A percentile compares a stretch with the other conserved stretches of the same genome.
These are phyloP conservation scores for Phaseolus coccineus DNA, from an alignment of 331 rosid species.

Conservation along the genomic window DNA sequence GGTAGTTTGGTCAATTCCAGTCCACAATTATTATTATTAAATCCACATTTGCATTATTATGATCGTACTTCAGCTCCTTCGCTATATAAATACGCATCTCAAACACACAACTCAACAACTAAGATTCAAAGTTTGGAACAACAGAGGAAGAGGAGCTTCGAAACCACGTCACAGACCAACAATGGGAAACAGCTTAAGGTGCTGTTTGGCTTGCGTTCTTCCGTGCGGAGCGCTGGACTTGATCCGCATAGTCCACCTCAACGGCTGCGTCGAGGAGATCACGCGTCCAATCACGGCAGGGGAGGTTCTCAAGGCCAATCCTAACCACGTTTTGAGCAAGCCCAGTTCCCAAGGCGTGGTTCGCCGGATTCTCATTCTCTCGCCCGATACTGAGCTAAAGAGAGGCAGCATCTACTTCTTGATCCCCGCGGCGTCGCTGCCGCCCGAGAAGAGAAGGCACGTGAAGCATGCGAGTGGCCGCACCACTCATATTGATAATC, in stretches of 20 bases:
- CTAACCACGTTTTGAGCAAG: conserved; percentile 85
- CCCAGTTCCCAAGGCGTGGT: conserved; percentile 80
- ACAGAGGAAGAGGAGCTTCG: neutral
- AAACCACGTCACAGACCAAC: neutral
- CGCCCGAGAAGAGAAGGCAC: conserved; percentile 60
- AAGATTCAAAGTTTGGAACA: conserved; percentile 31
- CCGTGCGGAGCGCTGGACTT: conserved; percentile 90
- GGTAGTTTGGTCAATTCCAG: conserved; percentile 52
- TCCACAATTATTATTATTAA: conserved; percentile 33
- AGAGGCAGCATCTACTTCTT: conserved; percentile 88
- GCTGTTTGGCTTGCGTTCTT: conserved; percentile 95
- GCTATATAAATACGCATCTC: conserved; percentile 43
- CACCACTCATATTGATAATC: neutral
- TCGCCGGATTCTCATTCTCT: conserved; percentile 74
- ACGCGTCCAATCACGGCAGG: conserved; percentile 80
- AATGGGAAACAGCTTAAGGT: conserved; percentile 93
- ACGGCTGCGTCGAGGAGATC: conserved; percentile 80
- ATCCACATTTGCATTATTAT: conserved; percentile 5
- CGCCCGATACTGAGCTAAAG: conserved; percentile 85
- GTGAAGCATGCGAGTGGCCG: neutral
- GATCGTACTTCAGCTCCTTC: neutral
- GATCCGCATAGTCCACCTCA: conserved; percentile 88
- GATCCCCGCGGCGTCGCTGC: conserved; percentile 72
- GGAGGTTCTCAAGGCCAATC: conserved; percentile 77
- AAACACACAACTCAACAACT: conserved; percentile 17